phyloP scores from a whole-genome alignment of 352 stramenopile species.

The Stramenopiles sp. region DNA sequence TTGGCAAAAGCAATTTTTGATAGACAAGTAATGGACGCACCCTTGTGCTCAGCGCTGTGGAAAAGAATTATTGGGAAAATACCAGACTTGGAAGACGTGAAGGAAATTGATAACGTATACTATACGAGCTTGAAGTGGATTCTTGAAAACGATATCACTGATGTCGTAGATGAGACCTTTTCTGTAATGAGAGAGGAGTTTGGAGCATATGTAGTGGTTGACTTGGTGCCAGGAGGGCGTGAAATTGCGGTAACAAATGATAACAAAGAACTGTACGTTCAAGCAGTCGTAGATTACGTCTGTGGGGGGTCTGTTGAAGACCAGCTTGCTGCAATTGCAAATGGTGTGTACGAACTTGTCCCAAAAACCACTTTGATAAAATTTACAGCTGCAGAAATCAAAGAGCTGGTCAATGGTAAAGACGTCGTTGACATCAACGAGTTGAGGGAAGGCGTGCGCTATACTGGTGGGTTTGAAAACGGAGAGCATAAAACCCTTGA shows the following conservation, averaged over 20 bases:
- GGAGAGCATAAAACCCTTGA: constrained; percentile 25
- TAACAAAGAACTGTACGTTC: constrained; percentile 51
- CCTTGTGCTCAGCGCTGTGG: constrained; percentile 43
- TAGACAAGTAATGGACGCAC: constrained; percentile 48
- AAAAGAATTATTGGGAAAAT: constrained; percentile 38
- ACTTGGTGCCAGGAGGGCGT: constrained; percentile 40
- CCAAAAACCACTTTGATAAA: constrained; percentile 28
- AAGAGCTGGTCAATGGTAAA: constrained; percentile 34
- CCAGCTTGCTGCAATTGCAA: constrained; percentile 36
- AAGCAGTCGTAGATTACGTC: constrained; percentile 38
- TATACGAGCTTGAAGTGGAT: constrained; percentile 57
- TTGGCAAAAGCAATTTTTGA: constrained; percentile 60
- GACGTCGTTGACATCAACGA: constrained; percentile 52
- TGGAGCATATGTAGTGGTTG: constrained; percentile 19
- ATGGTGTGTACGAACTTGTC: constrained; percentile 36
- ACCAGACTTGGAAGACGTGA: constrained; percentile 37
- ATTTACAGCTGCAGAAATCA: constrained; percentile 28
- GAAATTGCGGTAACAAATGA: constrained; percentile 41
- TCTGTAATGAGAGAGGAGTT: constrained; percentile 29
- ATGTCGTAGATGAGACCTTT: constrained; percentile 57
- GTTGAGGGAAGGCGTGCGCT: constrained; percentile 43
- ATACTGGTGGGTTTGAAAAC: constrained; percentile 51
- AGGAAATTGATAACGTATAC: constrained; percentile 46
- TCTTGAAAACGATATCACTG: constrained; percentile 47
- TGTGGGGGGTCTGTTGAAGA: constrained; percentile 33